Evolutionary conservation across 768 basidiomycete species (phyloP), one percentile per base, ranked within the genome.

Genomic region (Boletus tomentosulus): DNA sequence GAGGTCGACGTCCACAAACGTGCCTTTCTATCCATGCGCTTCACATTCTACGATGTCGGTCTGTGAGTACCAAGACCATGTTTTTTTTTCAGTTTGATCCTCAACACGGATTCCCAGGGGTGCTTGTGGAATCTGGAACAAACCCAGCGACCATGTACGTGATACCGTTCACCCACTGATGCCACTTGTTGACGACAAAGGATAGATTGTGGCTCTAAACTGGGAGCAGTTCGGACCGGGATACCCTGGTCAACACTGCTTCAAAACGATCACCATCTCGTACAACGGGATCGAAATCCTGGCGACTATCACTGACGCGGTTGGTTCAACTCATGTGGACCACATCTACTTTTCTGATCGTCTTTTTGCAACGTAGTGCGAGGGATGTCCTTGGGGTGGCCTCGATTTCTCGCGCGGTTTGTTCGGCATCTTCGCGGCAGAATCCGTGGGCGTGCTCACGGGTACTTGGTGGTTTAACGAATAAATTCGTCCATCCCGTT

Each of bases 371-470:
- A 12, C 62, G 15, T 9, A 87, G 80, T 89, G 87, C 62, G 81
- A 82, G 37, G 78, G 76, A 22, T 91, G 89, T 65, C 80, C 80
- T 13, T 78, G 71, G 53, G 79, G 78, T 44, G 87, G 81, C 34
- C 79, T 91, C 27, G 89, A 92, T 67, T 71, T 90, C 31, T 83
- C 83, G 25, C 66, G 71, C n/a, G 82, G 83, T 41, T 74, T 91
- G 46, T 91, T 92, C 72, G 50, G 66, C 22, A 70, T 62, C 69
- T 87, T 90, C 65, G 83, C 78, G 6, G 16, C 65, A 10, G 64
- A 74, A 46, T 58, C 61, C 42, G 61, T 48, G 6, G 89, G 88
- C 41, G 78, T 86, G 12, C 71, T 90, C 52, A 71, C 74, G 54
- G 85, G 82, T 46, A 59, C 66, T 6, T 91, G 89, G 89, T 73